These are phyloP conservation scores for Yamadazyma atmosphaerica DNA, from an alignment of 1,139 yeast species.

Conservation along the genomic window DNA sequence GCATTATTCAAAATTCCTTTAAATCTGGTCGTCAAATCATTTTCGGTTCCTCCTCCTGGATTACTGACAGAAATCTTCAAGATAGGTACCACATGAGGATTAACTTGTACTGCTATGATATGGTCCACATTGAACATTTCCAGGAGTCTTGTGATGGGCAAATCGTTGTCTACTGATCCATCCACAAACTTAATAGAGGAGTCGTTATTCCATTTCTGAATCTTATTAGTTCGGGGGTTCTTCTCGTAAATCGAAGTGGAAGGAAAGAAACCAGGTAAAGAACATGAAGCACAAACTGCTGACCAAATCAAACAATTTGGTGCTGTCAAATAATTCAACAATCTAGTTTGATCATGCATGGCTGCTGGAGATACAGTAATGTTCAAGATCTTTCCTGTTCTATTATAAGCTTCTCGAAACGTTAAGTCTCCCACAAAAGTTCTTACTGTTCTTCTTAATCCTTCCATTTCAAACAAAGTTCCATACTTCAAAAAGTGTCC, in stretches of 20 bases:
- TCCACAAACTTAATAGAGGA: slow-evolving; percentile 83
- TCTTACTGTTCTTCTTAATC: slow-evolving; percentile 71
- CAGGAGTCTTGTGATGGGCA: slow-evolving; percentile 84
- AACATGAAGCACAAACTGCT: slow-evolving; percentile 96
- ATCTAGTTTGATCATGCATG: slow-evolving; percentile 57
- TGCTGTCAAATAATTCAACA: slow-evolving; percentile 49
- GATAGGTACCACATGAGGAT: slow-evolving; percentile 93
- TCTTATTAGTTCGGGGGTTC: slow-evolving; percentile 65
- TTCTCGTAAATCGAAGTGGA: slow-evolving; percentile 85
- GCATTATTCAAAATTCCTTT: slow-evolving; percentile 55
- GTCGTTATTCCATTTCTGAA: slow-evolving; percentile 79
- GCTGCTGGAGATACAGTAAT: slow-evolving; percentile 60
- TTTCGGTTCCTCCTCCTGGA: slow-evolving; percentile 70
- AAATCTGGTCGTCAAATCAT: slow-evolving; percentile 55
- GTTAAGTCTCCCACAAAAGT: slow-evolving; percentile 88
- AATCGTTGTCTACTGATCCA: slow-evolving; percentile 93
- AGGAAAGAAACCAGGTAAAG: slow-evolving; percentile 89
- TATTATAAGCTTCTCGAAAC: slow-evolving; percentile 57
- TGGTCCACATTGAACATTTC: slow-evolving; percentile 98
- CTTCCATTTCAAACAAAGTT: slow-evolving; percentile 80
- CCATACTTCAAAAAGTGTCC: slow-evolving; percentile 73
- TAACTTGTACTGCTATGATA: slow-evolving; percentile 94
- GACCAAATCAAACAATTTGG: slow-evolving; percentile 63
- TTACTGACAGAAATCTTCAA: slow-evolving; percentile 65
- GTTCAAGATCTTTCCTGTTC: slow-evolving; percentile 59